Conservation (phyloP, 2,329 filamentous ascomycete species). For the Rutstroemia sp. region DNA sequence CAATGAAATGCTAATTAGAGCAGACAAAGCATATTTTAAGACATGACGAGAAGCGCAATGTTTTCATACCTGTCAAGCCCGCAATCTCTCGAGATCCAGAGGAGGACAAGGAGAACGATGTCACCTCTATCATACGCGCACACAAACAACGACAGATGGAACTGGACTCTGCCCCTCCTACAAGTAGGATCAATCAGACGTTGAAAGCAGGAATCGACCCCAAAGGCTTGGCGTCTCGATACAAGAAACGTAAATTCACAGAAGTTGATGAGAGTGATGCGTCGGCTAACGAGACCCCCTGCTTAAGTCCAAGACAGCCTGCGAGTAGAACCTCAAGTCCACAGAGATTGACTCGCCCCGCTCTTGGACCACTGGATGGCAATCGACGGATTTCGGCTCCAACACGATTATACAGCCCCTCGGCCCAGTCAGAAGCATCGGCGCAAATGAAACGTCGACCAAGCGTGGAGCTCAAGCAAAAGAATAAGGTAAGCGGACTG, state of each 20-base stretch:
- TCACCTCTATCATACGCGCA: not conserved
- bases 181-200: not conserved
- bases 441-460: not conserved
- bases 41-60: not conserved
- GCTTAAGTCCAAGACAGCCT: not conserved
- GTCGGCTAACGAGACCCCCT: not conserved
- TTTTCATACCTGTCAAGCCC: not conserved
- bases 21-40: not conserved
- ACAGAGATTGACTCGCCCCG: not conserved
- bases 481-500: not conserved
- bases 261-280: constrained; percentile 4
- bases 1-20: not conserved
- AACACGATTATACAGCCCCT: not conserved
- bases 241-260: constrained; percentile 2
- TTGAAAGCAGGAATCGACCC: constrained; percentile 2
- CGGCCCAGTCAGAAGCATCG: not conserved
- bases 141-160: not conserved
- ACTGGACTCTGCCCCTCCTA: not conserved
- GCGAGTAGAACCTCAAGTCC: not conserved
- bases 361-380: not conserved
- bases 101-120: not conserved
- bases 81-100: not conserved
- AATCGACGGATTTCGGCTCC: constrained; percentile 3
- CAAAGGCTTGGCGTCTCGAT: not conserved
- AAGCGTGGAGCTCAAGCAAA: not conserved